phyloP scores from a whole-genome alignment of 768 basidiomycete species.

The Rhodosporidiobolus odoratus region DNA sequence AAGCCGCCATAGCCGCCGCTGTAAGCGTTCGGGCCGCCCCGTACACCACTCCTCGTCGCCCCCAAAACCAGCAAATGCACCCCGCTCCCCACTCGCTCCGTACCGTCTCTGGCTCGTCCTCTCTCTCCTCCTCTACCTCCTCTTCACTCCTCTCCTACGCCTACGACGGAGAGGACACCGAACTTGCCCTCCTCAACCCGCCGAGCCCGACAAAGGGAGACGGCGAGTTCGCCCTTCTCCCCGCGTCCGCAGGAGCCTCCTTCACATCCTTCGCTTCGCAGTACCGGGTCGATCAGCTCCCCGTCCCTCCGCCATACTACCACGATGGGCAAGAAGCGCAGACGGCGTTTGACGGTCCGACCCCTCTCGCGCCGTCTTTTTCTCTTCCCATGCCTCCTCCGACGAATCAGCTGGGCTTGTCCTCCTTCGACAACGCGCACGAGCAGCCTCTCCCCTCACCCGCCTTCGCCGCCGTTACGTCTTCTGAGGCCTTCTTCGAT shows the following conservation, averaged over 20 bases:
- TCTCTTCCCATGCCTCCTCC: not conserved
- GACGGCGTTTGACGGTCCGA: not conserved
- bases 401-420: not conserved
- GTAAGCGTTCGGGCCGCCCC: not conserved
- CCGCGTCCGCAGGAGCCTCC: not conserved
- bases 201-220: not conserved
- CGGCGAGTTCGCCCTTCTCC: not conserved
- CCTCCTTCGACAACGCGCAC: not conserved
- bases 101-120: slow-evolving; percentile 21
- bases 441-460: not conserved
- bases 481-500: not conserved
- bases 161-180: not conserved
- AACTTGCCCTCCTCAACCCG: not conserved
- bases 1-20: not conserved
- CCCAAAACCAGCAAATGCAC: not conserved
- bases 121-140: slow-evolving; percentile 1
- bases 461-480: not conserved
- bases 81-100: not conserved
- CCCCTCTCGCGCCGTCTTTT: not conserved
- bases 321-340: not conserved
- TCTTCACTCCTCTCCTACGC: not conserved
- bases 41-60: slow-evolving; percentile 6
- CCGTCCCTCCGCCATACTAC: no score
- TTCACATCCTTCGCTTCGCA: not conserved
- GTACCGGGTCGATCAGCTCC: not conserved